Evolutionary conservation across 1,284 basidiomycete genomes (phyloP).

Genomic region (Pseudomicrostroma phylloplanum): DNA sequence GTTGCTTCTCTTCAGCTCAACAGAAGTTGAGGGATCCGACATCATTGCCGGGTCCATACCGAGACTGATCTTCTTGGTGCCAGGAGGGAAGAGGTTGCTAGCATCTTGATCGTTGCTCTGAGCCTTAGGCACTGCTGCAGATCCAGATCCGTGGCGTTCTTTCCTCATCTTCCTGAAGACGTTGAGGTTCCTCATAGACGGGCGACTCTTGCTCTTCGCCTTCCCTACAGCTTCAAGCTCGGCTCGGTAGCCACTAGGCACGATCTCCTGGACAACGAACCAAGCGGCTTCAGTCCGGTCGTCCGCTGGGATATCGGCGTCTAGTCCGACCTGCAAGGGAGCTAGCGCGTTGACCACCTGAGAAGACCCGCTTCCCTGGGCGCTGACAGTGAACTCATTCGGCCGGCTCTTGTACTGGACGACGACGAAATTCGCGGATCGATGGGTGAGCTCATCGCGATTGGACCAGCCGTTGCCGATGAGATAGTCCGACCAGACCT

Average conservation of each 20-base stretch:
- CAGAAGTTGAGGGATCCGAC: conserved; percentile 19
- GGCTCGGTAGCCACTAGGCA: conserved; percentile 40
- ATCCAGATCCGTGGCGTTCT: background rate
- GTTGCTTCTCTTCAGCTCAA: conserved; percentile 23
- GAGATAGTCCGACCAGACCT: conserved; percentile 47
- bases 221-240: conserved; percentile 32
- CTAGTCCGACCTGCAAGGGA: conserved; percentile 17
- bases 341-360: conserved; percentile 20
- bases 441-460: conserved; percentile 46
- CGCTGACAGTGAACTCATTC: conserved; percentile 24
- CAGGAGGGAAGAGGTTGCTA: conserved; percentile 5
- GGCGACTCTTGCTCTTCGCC: conserved; percentile 23
- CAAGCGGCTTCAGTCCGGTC: conserved; percentile 36
- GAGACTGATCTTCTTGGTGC: conserved; percentile 4
- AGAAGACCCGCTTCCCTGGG: conserved; percentile 20
- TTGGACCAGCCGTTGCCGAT: conserved; percentile 48
- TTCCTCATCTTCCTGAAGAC: conserved; percentile 31
- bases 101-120: background rate
- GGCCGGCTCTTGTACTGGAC: conserved; percentile 42
- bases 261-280: conserved; percentile 46
- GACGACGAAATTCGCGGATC: conserved; percentile 46
- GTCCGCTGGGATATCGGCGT: conserved; percentile 19
- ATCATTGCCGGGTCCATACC: conserved; percentile 3
- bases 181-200: conserved; percentile 46
- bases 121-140: background rate